phyloP scores from a whole-genome alignment of 1,139 yeast genomes.

The Lodderomyces parapsilosis region DNA sequence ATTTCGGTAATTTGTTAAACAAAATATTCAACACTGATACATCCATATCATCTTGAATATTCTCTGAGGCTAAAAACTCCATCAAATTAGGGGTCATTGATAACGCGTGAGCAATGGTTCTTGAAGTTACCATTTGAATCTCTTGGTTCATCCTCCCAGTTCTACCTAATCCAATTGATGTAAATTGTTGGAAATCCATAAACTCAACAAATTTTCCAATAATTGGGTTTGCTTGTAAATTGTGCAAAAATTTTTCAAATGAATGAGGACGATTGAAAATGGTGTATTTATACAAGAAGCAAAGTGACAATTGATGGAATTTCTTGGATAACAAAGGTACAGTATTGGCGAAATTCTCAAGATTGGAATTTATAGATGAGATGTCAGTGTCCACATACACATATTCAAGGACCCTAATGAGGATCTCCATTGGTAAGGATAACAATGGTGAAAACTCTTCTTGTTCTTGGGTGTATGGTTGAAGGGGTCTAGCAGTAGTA shows the following conservation, averaged over 20 bases:
- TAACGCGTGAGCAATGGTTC: constrained; percentile 65
- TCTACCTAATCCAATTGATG: constrained; percentile 87
- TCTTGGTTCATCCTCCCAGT: constrained; percentile 88
- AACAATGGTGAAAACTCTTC: constrained; percentile 17
- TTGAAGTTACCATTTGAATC: constrained; percentile 83
- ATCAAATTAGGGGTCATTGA: constrained; percentile 62
- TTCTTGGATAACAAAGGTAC: constrained; percentile 38
- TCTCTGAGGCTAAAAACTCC: constrained; percentile 82
- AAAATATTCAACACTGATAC: constrained; percentile 54
- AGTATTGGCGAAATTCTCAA: constrained; percentile 43
- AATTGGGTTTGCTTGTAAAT: constrained; percentile 48
- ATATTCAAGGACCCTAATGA: constrained; percentile 42
- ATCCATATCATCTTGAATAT: constrained; percentile 82
- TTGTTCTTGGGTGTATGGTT: constrained; percentile 4
- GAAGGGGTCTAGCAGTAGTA: no score
- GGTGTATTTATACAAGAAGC: constrained; percentile 62
- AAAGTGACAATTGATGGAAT: constrained; percentile 31
- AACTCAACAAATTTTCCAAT: constrained; percentile 70
- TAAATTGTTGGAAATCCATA: constrained; percentile 84
- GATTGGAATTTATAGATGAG: constrained; percentile 39
- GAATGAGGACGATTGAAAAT: constrained; percentile 80
- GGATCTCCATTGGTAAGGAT: constrained; percentile 41
- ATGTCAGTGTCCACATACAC: constrained; percentile 42
- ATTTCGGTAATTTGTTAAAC: constrained; percentile 57
- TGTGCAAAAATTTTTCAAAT: constrained; percentile 67